A percentile compares a stretch with the other conserved stretches of the same genome.
Conservation (phyloP, 768 basidiomycete species). For the Termitomyces titanicus region DNA sequence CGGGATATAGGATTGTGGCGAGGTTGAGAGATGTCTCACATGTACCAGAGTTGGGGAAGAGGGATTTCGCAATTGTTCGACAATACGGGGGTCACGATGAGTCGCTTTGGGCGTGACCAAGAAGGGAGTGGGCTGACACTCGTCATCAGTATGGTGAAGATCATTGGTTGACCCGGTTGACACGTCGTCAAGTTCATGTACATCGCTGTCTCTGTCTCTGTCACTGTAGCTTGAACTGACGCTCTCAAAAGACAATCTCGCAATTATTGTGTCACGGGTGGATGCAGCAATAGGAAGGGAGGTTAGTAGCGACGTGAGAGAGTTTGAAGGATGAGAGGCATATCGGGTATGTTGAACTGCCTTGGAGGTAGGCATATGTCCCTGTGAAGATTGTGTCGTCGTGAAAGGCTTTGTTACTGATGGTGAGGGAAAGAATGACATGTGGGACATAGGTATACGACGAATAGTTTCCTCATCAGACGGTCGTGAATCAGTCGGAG, state of each 20-base stretch:
- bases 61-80: background rate
- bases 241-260: slow-evolving; percentile 53
- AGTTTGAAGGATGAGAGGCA: slow-evolving; percentile 28
- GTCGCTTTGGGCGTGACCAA: slow-evolving; percentile 15
- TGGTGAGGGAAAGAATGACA: slow-evolving; percentile 55
- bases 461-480: slow-evolving; percentile 29
- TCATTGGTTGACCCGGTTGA: slow-evolving; percentile 12
- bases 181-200: slow-evolving; percentile 44
- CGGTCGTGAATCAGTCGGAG: slow-evolving; percentile 1
- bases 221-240: slow-evolving; percentile 41
- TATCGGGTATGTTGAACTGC: slow-evolving; percentile 21
- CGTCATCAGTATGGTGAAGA: background rate
- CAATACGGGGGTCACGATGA: background rate
- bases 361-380: slow-evolving; percentile 10
- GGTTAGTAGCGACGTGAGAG: slow-evolving; percentile 40
- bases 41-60: slow-evolving; percentile 8
- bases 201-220: slow-evolving; percentile 30
- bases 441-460: slow-evolving; percentile 45
- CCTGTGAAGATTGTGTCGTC: slow-evolving; percentile 6
- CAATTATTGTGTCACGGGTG: slow-evolving; percentile 52
- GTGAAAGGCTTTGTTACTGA: slow-evolving; percentile 17
- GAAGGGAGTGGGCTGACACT: background rate
- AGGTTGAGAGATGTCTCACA: slow-evolving; percentile 32
- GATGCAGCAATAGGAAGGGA: slow-evolving; percentile 49
- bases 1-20: slow-evolving; percentile 26